phyloP scores from a whole-genome alignment of 169 alveolate species.

The Eimeria maxima region DNA sequence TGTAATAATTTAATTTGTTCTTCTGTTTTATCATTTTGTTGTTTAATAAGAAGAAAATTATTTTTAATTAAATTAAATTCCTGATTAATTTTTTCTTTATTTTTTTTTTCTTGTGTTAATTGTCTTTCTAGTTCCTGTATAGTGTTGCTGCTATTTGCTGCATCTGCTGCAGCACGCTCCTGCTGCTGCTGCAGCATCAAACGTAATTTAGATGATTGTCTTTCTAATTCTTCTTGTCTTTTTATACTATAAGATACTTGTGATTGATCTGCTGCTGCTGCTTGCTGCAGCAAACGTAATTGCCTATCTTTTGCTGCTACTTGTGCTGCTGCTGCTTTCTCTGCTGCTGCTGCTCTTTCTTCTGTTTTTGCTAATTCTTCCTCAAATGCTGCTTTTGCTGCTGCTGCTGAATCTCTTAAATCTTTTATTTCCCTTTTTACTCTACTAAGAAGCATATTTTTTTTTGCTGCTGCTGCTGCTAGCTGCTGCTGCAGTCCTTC shows the following conservation, averaged over 20 bases:
- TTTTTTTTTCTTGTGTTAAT: not conserved
- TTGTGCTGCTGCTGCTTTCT: constrained; percentile 60
- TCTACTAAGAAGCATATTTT: constrained; percentile 28
- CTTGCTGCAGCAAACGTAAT: constrained; percentile 75
- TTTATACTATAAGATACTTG: constrained; percentile 22
- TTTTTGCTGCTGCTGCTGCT: constrained; percentile 63
- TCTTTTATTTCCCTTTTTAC: constrained; percentile 59
- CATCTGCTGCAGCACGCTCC: not conserved
- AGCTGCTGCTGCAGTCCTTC: constrained; percentile 75
- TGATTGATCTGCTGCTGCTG: constrained; percentile 64
- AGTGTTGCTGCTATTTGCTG: not conserved
- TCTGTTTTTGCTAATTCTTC: constrained; percentile 31
- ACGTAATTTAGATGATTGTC: constrained; percentile 30
- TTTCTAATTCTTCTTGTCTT: constrained; percentile 46
- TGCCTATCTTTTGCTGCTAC: constrained; percentile 57
- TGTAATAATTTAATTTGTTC: constrained; percentile 8
- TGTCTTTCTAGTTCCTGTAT: constrained; percentile 16
- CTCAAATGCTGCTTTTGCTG: constrained; percentile 51
- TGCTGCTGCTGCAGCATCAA: constrained; percentile 42
- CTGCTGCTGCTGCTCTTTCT: constrained; percentile 56
- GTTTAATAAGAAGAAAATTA: not conserved
- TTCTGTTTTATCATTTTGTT: constrained; percentile 24
- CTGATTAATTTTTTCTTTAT: not conserved
- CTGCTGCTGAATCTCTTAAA: constrained; percentile 31
- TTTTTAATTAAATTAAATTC: constrained; percentile 28